Conservation (phyloP, 306 rosid genomes). For the Coriaria nepalensis region DNA sequence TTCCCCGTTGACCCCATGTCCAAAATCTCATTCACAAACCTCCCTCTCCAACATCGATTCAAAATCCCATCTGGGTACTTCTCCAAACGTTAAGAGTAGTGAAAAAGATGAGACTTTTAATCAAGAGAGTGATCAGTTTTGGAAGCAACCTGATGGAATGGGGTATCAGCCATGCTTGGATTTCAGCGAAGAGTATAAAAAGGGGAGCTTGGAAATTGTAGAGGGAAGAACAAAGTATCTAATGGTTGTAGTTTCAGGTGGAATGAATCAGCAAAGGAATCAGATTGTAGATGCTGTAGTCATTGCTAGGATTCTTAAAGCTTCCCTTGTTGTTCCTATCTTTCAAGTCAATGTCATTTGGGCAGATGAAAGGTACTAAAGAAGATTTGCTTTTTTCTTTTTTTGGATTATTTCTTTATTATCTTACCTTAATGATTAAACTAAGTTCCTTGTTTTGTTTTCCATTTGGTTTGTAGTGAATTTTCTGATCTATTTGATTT, state of each 20-base stretch:
- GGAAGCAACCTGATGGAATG: constrained; percentile 84
- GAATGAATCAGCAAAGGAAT: constrained; percentile 97
- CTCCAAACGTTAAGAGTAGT: constrained; percentile 10
- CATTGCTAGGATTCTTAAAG: constrained; percentile 94
- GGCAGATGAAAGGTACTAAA: constrained; percentile 88
- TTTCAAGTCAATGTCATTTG: constrained; percentile 93
- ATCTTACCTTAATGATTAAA: not conserved
- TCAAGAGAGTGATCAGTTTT: constrained; percentile 32
- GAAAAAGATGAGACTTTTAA: constrained; percentile 15
- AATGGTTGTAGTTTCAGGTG: constrained; percentile 87
- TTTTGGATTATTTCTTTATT: not conserved
- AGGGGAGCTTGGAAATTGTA: constrained; percentile 32
- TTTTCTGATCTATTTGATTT: constrained; percentile 89
- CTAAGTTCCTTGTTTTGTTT: not conserved
- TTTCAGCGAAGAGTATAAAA: constrained; percentile 46
- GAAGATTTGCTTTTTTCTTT: not conserved
- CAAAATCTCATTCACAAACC: constrained; percentile 18
- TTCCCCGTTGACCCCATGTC: constrained; percentile 41
- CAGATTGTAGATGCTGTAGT: constrained; percentile 98
- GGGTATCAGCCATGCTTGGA: constrained; percentile 70
- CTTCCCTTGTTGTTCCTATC: constrained; percentile 85
- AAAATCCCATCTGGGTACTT: constrained; percentile 14
- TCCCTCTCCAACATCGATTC: constrained; percentile 19
- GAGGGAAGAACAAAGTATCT: constrained; percentile 51
- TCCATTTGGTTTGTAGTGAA: constrained; percentile 48